Conservation (phyloP, 495 filamentous ascomycete genomes). For the Penicillium odoratum region DNA sequence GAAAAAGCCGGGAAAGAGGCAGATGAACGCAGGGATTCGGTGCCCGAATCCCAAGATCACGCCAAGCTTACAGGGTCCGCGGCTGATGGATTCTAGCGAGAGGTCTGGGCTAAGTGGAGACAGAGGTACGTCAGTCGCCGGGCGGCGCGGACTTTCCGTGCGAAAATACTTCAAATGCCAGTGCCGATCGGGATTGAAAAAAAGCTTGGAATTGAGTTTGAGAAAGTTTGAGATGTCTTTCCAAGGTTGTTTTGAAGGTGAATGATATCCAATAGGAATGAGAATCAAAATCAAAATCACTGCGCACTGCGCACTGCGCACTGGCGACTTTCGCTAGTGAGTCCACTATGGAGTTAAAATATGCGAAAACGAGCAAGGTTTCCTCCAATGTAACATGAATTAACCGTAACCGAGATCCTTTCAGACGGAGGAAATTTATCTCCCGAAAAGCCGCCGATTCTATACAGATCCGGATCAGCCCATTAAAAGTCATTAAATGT, state of each 20-base stretch:
- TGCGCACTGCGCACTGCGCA: too few relatives aligned
- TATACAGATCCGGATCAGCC: neutral
- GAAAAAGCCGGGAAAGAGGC: neutral
- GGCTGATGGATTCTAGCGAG: constrained; percentile 17
- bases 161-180: constrained; percentile 1
- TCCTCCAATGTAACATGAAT: constrained; percentile 20
- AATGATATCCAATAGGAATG: neutral
- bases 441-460: constrained; percentile 10
- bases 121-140: constrained; percentile 18
- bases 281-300: neutral
- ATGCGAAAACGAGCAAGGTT: constrained; percentile 4
- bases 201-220: constrained; percentile 15
- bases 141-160: constrained; percentile 17
- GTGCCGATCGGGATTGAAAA: constrained; percentile 8
- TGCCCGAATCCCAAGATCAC: neutral
- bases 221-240: too few relatives aligned
- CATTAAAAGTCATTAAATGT: neutral
- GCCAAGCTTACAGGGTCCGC: constrained; percentile 19
- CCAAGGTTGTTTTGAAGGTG: neutral
- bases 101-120: constrained; percentile 1
- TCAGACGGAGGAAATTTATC: constrained; percentile 16
- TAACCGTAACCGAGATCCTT: constrained; percentile 22
- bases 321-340: constrained; percentile 7
- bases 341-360: constrained; percentile 18
- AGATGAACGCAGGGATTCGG: constrained; percentile 1